phyloP scores from a whole-genome alignment of 129 eudicot genomes.

The Flaveria bidentis region DNA sequence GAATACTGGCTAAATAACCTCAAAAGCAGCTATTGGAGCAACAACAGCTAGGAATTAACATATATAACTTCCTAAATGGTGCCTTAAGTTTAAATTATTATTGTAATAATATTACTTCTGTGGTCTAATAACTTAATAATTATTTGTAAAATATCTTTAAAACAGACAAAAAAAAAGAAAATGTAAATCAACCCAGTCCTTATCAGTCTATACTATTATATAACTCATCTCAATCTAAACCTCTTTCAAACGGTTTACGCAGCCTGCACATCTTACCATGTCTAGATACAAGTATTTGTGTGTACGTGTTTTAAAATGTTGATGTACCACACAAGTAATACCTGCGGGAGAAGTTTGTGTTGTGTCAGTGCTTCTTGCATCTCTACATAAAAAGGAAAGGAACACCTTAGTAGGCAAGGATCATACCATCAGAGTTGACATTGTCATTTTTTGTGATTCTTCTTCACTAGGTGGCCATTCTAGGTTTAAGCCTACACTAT shows the following conservation, averaged over 20 bases:
- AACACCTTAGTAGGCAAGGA: too few species aligned
- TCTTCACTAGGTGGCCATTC: too few species aligned
- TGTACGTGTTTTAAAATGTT: background rate
- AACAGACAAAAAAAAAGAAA: background rate
- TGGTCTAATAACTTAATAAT: background rate
- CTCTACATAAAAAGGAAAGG: constrained; percentile 29
- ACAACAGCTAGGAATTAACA: background rate
- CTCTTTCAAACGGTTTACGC: too few species aligned
- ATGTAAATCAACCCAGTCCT: background rate
- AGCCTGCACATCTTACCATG: background rate
- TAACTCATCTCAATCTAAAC: background rate
- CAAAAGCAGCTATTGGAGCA: background rate
- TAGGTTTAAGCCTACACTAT: too few species aligned
- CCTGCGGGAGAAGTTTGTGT: constrained; percentile 85
- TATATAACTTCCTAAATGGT: background rate
- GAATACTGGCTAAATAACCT: background rate
- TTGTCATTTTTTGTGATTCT: too few species aligned
- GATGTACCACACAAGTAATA: constrained; percentile 14
- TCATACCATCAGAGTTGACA: too few species aligned
- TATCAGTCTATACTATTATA: background rate
- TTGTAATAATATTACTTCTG: background rate
- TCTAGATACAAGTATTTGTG: background rate
- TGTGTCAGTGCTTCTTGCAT: constrained; percentile 70
- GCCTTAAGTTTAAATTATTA: background rate
- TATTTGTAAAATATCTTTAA: background rate